Conservation (phyloP, 257 asterid genomes). For the Solanum bukasovii region DNA sequence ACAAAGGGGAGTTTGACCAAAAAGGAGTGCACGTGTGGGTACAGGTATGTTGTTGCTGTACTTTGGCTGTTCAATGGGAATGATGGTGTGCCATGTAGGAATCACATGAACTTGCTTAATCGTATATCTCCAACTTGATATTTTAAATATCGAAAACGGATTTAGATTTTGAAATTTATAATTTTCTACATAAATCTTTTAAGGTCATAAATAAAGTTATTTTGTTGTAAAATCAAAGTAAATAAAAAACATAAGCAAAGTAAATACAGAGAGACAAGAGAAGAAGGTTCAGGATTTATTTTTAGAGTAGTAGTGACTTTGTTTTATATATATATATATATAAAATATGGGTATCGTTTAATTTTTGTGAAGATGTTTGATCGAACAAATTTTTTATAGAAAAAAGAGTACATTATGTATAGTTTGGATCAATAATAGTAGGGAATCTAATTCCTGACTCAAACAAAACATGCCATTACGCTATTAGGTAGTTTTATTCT, state of each 20-base stretch:
- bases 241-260: background rate
- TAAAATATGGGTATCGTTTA: no score
- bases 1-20: slow-evolving; percentile 21
- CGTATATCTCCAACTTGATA: slow-evolving; percentile 20
- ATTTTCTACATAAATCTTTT: background rate
- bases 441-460: background rate
- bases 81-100: slow-evolving; percentile 37
- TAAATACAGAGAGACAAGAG: background rate
- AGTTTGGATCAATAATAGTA: background rate
- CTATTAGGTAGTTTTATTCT: background rate
- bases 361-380: no score
- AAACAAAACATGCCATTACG: background rate
- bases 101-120: slow-evolving; percentile 38
- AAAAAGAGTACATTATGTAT: background rate
- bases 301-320: no score
- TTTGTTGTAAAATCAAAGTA: background rate
- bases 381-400: accelerated
- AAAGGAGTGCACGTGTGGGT: slow-evolving; percentile 23
- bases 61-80: slow-evolving; percentile 18
- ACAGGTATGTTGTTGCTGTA: slow-evolving; percentile 35
- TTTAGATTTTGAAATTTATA: background rate
- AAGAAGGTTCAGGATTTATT: background rate
- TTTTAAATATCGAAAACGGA: background rate
- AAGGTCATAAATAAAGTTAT: background rate
- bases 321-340: no score